Evolutionary conservation across 1,284 basidiomycete species (phyloP), one percentile per base, ranked within the genome.

Genomic region (Fomitopsis betulina): DNA sequence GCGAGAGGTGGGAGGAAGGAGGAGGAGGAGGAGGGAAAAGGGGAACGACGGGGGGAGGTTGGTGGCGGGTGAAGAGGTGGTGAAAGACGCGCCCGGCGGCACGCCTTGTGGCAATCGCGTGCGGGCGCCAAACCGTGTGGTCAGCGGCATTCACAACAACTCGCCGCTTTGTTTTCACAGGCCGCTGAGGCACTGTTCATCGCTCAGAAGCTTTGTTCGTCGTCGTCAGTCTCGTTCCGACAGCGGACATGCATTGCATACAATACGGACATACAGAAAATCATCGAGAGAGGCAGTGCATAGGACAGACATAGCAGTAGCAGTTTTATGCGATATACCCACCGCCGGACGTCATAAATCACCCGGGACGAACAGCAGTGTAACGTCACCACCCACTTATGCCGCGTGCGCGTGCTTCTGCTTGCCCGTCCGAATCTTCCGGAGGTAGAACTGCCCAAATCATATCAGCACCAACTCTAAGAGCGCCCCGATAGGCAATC

Each of bases 371-470:
- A 27, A 27, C n/a, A 21, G 19, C 45, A 19, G 27, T 32, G 33
- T 7, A 37, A 51, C 49, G 32, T 59, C 60, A 60, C 54, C 38
- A 25, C 51, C 39, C 52, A 19, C 37, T 73, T 65, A 80, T 67
- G 77, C 78, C 56, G 70, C 76, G 69, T 83, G 84, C 53, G 84
- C 88, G 77, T 96, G 94, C 84, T 95, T 96, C 81, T 93, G 89
- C 83, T 96, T 96, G 76, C 91, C 89, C 64, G 90, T 82, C 76
- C 91, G 88, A 77, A 97, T 80, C 76, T 94, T 96, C 81, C 92
- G 87, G 70, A 94, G 76, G 83, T 96, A 97, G 81, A 97, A 96
- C 93, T 92, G 67, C 35, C 60, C 54, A 38, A 51, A 60, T 54
- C 43, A 35, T 49, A 55, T 65, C 65, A 67, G 59, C 54, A 57